These are phyloP conservation scores for Letharia columbiana DNA, from an alignment of 495 filamentous ascomycete species.

Conservation along the genomic window DNA sequence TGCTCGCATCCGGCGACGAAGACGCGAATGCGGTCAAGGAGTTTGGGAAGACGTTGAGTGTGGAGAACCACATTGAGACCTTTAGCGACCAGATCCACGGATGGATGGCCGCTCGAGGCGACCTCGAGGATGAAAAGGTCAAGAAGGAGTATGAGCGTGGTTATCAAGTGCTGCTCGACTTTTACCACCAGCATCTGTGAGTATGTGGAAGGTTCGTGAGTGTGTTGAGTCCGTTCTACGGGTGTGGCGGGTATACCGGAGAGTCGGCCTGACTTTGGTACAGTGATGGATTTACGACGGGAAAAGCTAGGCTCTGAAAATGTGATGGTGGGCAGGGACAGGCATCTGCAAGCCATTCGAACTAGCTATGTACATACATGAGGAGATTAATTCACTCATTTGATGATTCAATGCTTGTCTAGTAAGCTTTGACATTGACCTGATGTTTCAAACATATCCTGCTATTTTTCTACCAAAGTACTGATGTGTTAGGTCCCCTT, in stretches of 20 bases:
- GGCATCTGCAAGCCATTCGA: not conserved
- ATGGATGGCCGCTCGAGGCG: constrained; percentile 72
- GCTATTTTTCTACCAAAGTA: not conserved
- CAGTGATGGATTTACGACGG: not conserved
- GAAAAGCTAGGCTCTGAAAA: not conserved
- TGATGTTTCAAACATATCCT: not conserved
- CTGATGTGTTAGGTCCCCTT: not conserved
- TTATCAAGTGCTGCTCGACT: constrained; percentile 64
- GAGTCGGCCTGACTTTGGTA: not conserved
- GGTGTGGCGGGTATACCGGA: not conserved
- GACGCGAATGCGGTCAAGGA: constrained; percentile 55
- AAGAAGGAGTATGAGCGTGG: constrained; percentile 71
- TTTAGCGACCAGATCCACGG: constrained; percentile 79
- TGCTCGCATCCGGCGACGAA: constrained; percentile 65
- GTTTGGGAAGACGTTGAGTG: constrained; percentile 59
- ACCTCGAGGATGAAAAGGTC: constrained; percentile 59
- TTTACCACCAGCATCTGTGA: constrained; percentile 68
- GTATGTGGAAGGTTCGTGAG: constrained; percentile 17
- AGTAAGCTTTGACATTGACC: not conserved
- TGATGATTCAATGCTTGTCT: not conserved
- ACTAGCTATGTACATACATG: not conserved
- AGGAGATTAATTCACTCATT: not conserved
- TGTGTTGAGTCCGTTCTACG: not conserved
- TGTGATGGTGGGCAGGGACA: not conserved
- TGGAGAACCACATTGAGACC: constrained; percentile 67